A percentile compares a stretch with the other conserved stretches of the same genome.
Conservation (phyloP, 306 rosid species). For the Cucurbita pepo region DNA sequence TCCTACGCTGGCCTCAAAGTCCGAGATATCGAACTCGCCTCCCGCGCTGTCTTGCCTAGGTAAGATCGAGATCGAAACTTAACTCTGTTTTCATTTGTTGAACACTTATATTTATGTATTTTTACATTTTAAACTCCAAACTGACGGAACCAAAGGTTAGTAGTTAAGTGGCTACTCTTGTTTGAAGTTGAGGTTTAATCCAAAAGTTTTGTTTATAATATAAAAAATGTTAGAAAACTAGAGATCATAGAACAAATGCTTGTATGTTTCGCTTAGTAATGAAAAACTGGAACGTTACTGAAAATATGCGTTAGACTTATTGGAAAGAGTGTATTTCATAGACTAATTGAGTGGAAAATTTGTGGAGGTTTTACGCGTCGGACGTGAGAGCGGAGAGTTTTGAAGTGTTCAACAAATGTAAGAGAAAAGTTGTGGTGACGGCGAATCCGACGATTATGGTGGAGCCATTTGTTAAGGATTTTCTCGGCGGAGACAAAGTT, state of each 20-base stretch:
- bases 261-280: no score
- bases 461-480: slow-evolving; percentile 79
- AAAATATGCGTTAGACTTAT: not conserved
- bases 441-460: slow-evolving; percentile 95
- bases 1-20: slow-evolving; percentile 80
- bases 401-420: slow-evolving; percentile 69
- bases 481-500: slow-evolving; percentile 75
- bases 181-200: not conserved
- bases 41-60: slow-evolving; percentile 89
- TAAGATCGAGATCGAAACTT: slow-evolving; percentile 1
- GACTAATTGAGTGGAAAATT: not conserved
- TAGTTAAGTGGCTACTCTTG: not conserved
- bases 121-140: not conserved
- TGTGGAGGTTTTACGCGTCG: slow-evolving; percentile 50
- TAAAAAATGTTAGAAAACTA: not conserved
- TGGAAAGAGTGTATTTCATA: not conserved
- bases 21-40: slow-evolving; percentile 84
- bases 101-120: no score
- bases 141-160: not conserved
- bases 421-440: slow-evolving; percentile 78
- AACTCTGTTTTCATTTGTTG: not conserved
- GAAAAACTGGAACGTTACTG: no score
- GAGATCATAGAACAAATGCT: not conserved
- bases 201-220: not conserved
- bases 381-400: slow-evolving; percentile 82